Conservation (phyloP, 1,284 basidiomycete species). For the Albatrellus sp. region DNA sequence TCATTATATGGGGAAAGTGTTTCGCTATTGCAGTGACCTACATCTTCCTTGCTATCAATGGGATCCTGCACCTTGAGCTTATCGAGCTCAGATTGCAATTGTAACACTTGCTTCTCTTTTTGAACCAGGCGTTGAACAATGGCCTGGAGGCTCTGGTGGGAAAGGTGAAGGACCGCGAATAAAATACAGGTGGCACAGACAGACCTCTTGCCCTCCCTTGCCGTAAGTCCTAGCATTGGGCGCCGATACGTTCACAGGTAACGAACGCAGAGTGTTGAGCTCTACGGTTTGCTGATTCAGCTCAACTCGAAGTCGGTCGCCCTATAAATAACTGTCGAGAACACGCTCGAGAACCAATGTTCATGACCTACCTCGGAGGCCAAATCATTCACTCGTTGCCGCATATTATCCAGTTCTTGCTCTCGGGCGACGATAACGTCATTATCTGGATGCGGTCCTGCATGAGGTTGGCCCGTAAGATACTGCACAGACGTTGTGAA, state of each 20-base stretch:
- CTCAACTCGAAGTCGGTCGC: conserved; percentile 36
- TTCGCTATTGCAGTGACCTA: conserved; percentile 21
- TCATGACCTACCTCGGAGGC: conserved; percentile 44
- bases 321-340: conserved; percentile 21
- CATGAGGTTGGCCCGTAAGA: conserved; percentile 53
- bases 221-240: conserved; percentile 24
- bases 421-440: conserved; percentile 28
- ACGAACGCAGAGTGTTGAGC: conserved; percentile 48
- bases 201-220: conserved; percentile 39
- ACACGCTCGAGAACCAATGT: neutral
- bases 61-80: conserved; percentile 45
- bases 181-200: neutral
- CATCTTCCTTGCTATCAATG: conserved; percentile 41
- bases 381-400: conserved; percentile 44
- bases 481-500: conserved; percentile 55
- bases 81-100: conserved; percentile 66
- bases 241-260: conserved; percentile 28
- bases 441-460: conserved; percentile 31
- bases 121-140: conserved; percentile 73
- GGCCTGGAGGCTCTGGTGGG: conserved; percentile 52
- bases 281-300: conserved; percentile 52
- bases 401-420: conserved; percentile 51
- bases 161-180: neutral
- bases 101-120: conserved; percentile 76
- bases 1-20: conserved; percentile 1